Percentiles rank a stretch among this genome's conserved stretches.
Evolutionary conservation across 2,329 filamentous ascomycete species (phyloP).

Genomic region (Colletotrichum sidae): DNA sequence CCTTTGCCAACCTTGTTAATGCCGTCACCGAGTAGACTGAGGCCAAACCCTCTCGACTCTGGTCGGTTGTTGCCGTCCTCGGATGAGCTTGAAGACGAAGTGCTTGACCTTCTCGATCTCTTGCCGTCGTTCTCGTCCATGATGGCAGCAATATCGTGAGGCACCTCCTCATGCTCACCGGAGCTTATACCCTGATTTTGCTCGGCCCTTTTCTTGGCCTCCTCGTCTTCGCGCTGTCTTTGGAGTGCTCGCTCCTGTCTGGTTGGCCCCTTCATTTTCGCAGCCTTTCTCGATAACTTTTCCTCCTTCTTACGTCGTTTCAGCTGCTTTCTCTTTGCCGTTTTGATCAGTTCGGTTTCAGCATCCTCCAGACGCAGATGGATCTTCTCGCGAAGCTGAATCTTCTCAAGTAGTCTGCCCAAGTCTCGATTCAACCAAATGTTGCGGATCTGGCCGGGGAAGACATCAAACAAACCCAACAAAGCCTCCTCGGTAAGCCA

Average conservation of each 20-base stretch:
- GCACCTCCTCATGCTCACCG: slow-evolving; percentile 64
- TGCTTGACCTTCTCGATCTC: slow-evolving; percentile 29
- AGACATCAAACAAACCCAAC: slow-evolving; percentile 90
- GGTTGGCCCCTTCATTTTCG: slow-evolving; percentile 59
- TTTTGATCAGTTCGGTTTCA: slow-evolving; percentile 85
- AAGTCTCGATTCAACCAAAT: slow-evolving; percentile 97
- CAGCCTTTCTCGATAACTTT: slow-evolving; percentile 70
- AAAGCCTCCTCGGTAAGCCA: slow-evolving; percentile 90
- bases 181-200: slow-evolving; percentile 61
- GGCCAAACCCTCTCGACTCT: slow-evolving; percentile 31
- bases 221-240: slow-evolving; percentile 60
- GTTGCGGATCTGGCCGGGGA: slow-evolving; percentile 93
- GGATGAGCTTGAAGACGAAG: slow-evolving; percentile 39
- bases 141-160: slow-evolving; percentile 61
- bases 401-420: slow-evolving; percentile 85
- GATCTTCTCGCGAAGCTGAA: slow-evolving; percentile 78
- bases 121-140: slow-evolving; percentile 52
- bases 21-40: slow-evolving; percentile 57
- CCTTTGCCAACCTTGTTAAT: slow-evolving; percentile 55
- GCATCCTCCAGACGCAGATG: slow-evolving; percentile 81
- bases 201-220: slow-evolving; percentile 63
- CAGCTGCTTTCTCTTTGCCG: slow-evolving; percentile 82
- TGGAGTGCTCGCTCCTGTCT: slow-evolving; percentile 63
- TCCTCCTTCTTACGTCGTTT: slow-evolving; percentile 74
- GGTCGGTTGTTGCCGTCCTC: slow-evolving; percentile 32